Base-by-base conservation (phyloP, 106 monocot genomes). In the Platanthera guangdongensis region DNA sequence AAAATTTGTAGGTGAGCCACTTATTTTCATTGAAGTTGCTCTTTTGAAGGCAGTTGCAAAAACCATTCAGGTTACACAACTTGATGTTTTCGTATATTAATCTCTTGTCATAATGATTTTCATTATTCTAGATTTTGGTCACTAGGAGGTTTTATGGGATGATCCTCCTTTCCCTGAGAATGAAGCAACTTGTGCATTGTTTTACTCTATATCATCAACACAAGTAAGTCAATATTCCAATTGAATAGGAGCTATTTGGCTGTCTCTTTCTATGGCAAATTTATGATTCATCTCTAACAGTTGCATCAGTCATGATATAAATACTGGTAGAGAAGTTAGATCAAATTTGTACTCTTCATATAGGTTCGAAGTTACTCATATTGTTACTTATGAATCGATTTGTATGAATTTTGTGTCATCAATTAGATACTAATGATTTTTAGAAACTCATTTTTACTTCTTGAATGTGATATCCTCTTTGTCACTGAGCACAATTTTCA, bases 1-100 rank as follows among this genome's bases (percentile, higher is more conserved):
- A 12, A 47, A 47, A 21, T 51, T 51, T 51, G 81, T 57, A 94
- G 94, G 94, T 47, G 91, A 94, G 63, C 94, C 94, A 51, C 85
- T 94, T 49, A 94, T 94, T 76, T 94, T 94, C 62, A 94, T 94
- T 87, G 94, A 94, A 84, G 94, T 94, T 73, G 94, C 94, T 68
- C 85, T 94, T 45, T 75, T 94, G 76, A 88, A 91, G 82, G 84
- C 85, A 57, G 81, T 90, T 71, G 90, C 90, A 8, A 78, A 81
- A 9, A 87, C 88, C n/a, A 91, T 94, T 70, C 81, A 94, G 90
- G 94, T 89, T 69, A 83, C 13, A 30, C 51, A 5, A 57, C 7
- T 53, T 16, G 52, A 2, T 16, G 54, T 45, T 51, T 46, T 32
- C 48, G 4, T 11, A n/a, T 72, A 51, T 51, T 72, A 50, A 51